phyloP scores from a whole-genome alignment of 768 basidiomycete genomes.

The Collybia sordida region DNA sequence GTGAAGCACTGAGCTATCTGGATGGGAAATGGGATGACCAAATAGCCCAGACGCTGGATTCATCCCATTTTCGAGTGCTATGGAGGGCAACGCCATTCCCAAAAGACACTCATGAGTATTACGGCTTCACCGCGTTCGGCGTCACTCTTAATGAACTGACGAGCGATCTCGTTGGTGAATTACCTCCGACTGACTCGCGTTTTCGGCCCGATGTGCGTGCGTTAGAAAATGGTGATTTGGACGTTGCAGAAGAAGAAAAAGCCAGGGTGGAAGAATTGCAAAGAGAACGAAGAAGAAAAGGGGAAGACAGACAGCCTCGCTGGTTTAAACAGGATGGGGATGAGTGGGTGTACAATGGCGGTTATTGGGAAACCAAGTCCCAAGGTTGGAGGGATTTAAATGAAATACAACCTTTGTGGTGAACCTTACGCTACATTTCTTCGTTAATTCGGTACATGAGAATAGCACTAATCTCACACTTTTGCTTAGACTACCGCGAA shows the following conservation, averaged over 20 bases:
- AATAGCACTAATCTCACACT: background rate
- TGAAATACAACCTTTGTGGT: conserved; percentile 61
- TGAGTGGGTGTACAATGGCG: conserved; percentile 76
- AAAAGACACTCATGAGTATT: conserved; percentile 66
- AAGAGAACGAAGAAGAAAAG: conserved; percentile 63
- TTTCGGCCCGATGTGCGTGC: conserved; percentile 80
- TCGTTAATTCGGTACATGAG: background rate
- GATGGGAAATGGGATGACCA: conserved; percentile 92
- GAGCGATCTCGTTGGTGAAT: conserved; percentile 54
- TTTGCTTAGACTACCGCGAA: background rate
- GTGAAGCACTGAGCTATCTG: conserved; percentile 57
- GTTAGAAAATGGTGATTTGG: conserved; percentile 74
- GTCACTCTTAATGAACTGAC: conserved; percentile 84
- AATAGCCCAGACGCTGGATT: conserved; percentile 65
- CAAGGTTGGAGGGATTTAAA: conserved; percentile 62
- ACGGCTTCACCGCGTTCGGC: conserved; percentile 81
- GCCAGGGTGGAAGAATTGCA: conserved; percentile 72
- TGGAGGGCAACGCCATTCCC: conserved; percentile 80
- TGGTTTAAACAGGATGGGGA: conserved; percentile 77
- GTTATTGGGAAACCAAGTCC: conserved; percentile 79
- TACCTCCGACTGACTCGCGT: conserved; percentile 83
- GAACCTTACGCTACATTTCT: conserved; percentile 19
- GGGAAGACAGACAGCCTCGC: conserved; percentile 58
- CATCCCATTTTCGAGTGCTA: conserved; percentile 68
- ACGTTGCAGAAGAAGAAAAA: conserved; percentile 74